Base-by-base conservation (phyloP, 257 asterid genomes). In the Prunella vulgaris region DNA sequence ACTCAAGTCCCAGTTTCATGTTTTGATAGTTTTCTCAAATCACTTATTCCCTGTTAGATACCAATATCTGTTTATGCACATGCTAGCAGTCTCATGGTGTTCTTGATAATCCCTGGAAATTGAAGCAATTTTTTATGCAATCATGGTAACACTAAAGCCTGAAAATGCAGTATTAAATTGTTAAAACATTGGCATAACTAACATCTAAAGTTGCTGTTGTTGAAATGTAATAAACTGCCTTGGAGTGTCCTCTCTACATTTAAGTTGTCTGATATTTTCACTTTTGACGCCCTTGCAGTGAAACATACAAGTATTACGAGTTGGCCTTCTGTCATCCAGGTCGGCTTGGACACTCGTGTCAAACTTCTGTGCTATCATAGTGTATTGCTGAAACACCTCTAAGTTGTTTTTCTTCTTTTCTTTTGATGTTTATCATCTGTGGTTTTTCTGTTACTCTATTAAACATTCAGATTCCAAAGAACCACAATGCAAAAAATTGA, bases 321-420 rank as follows among this genome's bases (percentile, higher is more conserved):
- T 71, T 93, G 81, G 80, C 92, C 76, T 93, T 90, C 86, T 93
- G 97, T 86, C 86, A 10, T 68, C 95, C 95, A 93, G 98, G 98
- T 93, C 68, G 79, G 90, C 79, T 57, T 61, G 58, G 79, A 69
- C 78, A 71, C 76, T 76, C 37, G 63, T 64, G 68, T 59, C 56
- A 18, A 53, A 51, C 46, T 27, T 64, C 18, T 70, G 63, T 57
- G 51, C 17, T 5, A 4, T 61, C 57, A 27, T 27, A 46, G 37
- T n/a, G 24, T 20, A 54, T 72, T 14, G 56, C 37, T 63, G 70
- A 56, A 76, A 67, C 51, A 63, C 24, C 69, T 28, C 32, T 64
- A 7, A 24, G 35, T 49, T 69, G 62, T 22, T 12, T 20, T 10
- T 49, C n/a, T 35, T 57, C 9, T 61, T 64, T 64, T 20, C 54